A percentile compares a stretch with the other conserved stretches of the same genome.
Conservation (phyloP, 495 filamentous ascomycete species). For the Penicillium ochrochloron region DNA sequence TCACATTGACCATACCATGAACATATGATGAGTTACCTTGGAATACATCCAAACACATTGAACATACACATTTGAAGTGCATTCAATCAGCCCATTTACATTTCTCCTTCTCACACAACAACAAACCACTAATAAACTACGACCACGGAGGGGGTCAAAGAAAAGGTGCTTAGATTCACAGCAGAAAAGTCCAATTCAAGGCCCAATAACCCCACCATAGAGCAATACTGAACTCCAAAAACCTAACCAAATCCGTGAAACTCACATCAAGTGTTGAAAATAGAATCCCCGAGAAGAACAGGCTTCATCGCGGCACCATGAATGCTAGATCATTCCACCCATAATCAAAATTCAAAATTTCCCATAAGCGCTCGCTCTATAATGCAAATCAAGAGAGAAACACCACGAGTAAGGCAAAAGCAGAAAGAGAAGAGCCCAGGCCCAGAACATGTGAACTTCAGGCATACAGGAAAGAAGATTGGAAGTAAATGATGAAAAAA, state of each 20-base stretch:
- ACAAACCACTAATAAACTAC: neutral
- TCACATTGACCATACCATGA: neutral
- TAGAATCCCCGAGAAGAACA: neutral
- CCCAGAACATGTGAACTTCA: neutral
- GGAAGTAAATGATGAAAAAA: conserved; percentile 8
- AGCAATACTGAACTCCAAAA: conserved; percentile 6
- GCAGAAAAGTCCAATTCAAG: neutral
- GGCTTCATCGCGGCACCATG: neutral
- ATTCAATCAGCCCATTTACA: neutral
- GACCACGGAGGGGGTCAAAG: neutral
- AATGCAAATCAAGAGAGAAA: conserved; percentile 30
- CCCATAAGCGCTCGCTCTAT: conserved; percentile 29
- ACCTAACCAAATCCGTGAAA: conserved; percentile 14
- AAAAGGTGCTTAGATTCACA: neutral
- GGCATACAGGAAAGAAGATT: conserved; percentile 10
- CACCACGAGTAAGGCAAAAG: conserved; percentile 15
- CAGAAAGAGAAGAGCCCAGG: neutral
- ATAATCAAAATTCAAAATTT: neutral
- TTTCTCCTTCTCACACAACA: neutral
- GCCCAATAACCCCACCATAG: neutral
- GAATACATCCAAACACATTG: neutral
- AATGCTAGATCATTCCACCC: conserved; percentile 21
- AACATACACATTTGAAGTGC: neutral
- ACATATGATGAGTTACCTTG: neutral
- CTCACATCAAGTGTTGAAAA: neutral